These are phyloP conservation scores for Symbiodinium pilosum DNA, from an alignment of 73 alveolate genomes.

Conservation along the genomic window DNA sequence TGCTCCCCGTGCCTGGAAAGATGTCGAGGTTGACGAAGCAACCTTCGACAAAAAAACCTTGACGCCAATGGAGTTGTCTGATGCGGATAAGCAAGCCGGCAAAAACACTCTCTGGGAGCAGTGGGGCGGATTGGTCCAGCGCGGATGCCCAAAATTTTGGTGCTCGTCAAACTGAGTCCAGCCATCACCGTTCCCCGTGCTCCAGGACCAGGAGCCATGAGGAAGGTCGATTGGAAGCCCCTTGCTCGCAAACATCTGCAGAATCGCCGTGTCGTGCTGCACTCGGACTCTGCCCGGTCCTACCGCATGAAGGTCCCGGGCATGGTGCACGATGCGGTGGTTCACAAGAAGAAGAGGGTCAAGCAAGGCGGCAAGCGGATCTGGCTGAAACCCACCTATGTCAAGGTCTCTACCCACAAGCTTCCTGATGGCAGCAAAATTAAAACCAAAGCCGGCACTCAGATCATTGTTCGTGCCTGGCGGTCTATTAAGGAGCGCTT, in stretches of 20 bases:
- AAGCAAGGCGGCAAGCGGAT: neutral
- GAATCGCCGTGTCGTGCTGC: neutral
- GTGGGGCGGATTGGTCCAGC: neutral
- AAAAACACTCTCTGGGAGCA: neutral
- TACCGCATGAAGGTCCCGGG: neutral
- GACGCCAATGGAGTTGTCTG: neutral
- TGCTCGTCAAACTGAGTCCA: neutral
- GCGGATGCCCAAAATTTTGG: neutral
- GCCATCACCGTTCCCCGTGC: neutral
- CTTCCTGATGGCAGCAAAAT: neutral
- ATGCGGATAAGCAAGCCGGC: neutral
- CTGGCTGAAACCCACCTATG: neutral
- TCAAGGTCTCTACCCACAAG: neutral
- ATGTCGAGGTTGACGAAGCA: slow-evolving; percentile 4
- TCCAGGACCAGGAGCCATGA: neutral
- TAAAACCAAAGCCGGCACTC: neutral
- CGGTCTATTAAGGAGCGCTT: neutral
- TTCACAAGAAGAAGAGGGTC: neutral
- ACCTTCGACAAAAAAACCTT: neutral
- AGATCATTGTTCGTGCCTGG: neutral
- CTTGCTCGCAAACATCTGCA: neutral
- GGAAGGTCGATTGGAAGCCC: too few relatives aligned
- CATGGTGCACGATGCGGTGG: neutral
- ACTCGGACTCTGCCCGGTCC: neutral
- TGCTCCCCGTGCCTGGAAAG: neutral